Conservation (phyloP, 2,329 filamentous ascomycete genomes). For the Paraphoma chrysanthemicola region DNA sequence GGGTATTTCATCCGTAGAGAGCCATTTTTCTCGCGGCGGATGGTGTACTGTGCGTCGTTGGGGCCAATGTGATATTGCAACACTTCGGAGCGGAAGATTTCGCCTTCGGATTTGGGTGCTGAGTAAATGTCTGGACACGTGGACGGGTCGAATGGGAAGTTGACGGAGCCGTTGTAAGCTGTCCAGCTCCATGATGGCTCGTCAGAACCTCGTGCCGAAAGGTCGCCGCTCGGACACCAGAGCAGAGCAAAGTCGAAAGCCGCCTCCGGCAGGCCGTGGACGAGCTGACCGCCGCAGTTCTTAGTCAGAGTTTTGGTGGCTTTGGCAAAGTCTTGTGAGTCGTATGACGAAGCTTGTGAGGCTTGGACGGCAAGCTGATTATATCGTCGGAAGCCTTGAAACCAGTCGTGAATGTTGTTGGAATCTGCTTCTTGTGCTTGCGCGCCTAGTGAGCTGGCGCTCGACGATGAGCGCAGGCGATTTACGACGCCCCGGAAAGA, state of each 20-base stretch:
- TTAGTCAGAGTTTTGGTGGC: constrained; percentile 33
- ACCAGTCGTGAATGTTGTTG: constrained; percentile 38
- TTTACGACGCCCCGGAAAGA: constrained; percentile 32
- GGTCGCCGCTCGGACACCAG: constrained; percentile 38
- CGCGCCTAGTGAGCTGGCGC: constrained; percentile 23
- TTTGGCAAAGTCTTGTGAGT: constrained; percentile 26
- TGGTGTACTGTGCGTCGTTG: constrained; percentile 26
- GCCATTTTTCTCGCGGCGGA: constrained; percentile 34
- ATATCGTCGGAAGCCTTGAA: constrained; percentile 38
- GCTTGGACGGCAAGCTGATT: constrained; percentile 34
- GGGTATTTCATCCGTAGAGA: constrained; percentile 33
- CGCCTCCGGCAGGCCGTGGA: constrained; percentile 40
- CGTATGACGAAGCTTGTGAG: constrained; percentile 17
- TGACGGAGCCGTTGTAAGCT: constrained; percentile 32
- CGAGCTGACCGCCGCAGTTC: constrained; percentile 37
- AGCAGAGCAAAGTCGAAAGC: constrained; percentile 41
- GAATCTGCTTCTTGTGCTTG: constrained; percentile 29
- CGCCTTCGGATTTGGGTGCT: constrained; percentile 22
- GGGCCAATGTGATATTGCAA: constrained; percentile 35
- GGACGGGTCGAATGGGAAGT: constrained; percentile 44
- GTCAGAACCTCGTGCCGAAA: constrained; percentile 15
- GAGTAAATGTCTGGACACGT: constrained; percentile 38
- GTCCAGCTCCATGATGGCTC: constrained; percentile 46
- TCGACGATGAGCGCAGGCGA: constrained; percentile 38
- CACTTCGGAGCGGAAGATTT: constrained; percentile 40